Percentiles rank a stretch among this genome's conserved stretches.
phyloP scores from a whole-genome alignment of 2,329 filamentous ascomycete species.

The Aspergillus unguis region DNA sequence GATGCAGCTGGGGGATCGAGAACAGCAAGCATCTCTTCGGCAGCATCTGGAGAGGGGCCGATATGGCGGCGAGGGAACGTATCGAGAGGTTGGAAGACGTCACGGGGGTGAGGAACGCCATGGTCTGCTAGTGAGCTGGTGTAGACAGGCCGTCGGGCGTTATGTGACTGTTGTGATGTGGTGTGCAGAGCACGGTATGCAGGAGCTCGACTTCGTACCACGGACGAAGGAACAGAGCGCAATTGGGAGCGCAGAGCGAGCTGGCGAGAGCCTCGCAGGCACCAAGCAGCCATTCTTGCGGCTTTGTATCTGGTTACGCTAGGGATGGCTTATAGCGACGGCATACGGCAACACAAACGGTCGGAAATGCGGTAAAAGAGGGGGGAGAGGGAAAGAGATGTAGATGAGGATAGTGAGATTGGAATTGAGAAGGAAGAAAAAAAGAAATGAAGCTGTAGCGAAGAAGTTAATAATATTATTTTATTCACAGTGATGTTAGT shows the following conservation, averaged over 20 bases:
- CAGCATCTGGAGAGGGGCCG: slow-evolving; percentile 69
- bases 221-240: slow-evolving; percentile 23
- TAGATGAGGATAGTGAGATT: background rate
- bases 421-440: background rate
- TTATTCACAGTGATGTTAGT: slow-evolving; percentile 5
- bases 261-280: slow-evolving; percentile 36
- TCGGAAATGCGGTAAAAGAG: background rate
- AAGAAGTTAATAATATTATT: slow-evolving; percentile 1
- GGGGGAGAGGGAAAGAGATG: background rate
- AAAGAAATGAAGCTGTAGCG: slow-evolving; percentile 7
- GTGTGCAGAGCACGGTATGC: slow-evolving; percentile 30
- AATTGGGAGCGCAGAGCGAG: slow-evolving; percentile 33
- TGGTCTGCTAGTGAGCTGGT: slow-evolving; percentile 91
- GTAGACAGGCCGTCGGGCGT: slow-evolving; percentile 58
- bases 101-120: slow-evolving; percentile 45
- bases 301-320: background rate
- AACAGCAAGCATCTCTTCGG: slow-evolving; percentile 72
- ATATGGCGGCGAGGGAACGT: slow-evolving; percentile 81
- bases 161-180: slow-evolving; percentile 22
- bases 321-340: slow-evolving; percentile 3
- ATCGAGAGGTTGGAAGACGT: slow-evolving; percentile 48
- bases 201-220: slow-evolving; percentile 24
- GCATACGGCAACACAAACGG: slow-evolving; percentile 5
- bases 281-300: slow-evolving; percentile 31
- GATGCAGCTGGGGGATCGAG: slow-evolving; percentile 70